These are phyloP conservation scores for Mentha longifolia DNA, from an alignment of 257 asterid species.

Conservation along the genomic window DNA sequence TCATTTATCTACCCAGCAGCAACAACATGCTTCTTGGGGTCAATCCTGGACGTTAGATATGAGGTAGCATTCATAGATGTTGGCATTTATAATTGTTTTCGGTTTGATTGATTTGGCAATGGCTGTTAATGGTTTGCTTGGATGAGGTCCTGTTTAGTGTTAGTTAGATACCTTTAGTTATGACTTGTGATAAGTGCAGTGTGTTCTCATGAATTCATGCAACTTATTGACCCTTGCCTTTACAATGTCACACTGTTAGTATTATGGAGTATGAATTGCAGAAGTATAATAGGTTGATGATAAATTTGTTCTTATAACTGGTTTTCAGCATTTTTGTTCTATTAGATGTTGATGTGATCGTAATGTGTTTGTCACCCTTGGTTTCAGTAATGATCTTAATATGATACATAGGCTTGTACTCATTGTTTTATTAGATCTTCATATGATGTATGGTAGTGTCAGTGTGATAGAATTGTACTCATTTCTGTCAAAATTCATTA, in stretches of 20 bases:
- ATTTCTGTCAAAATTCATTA: neutral
- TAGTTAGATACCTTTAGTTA: neutral
- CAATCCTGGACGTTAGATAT: slow-evolving; percentile 57
- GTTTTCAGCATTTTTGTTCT: too few species aligned
- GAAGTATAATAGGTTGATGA: neutral
- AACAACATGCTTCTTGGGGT: slow-evolving; percentile 68
- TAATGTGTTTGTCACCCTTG: too few species aligned
- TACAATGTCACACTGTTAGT: neutral
- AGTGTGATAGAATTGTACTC: neutral
- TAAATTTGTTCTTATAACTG: slow-evolving; percentile 11
- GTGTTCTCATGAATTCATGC: neutral
- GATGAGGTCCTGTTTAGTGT: neutral
- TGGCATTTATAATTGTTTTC: slow-evolving; percentile 29
- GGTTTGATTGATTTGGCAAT: neutral
- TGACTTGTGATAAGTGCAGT: neutral
- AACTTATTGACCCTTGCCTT: neutral
- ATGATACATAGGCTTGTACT: neutral
- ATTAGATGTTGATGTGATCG: too few species aligned
- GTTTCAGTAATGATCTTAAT: too few species aligned
- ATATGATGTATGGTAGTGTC: neutral
- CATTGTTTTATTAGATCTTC: neutral
- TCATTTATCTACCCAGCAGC: slow-evolving; percentile 54
- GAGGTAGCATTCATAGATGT: slow-evolving; percentile 44
- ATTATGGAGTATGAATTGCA: neutral
- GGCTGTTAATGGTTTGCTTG: neutral